These are phyloP conservation scores for Anastatica hierochuntica DNA, from an alignment of 345 rosid genomes.

Conservation along the genomic window DNA sequence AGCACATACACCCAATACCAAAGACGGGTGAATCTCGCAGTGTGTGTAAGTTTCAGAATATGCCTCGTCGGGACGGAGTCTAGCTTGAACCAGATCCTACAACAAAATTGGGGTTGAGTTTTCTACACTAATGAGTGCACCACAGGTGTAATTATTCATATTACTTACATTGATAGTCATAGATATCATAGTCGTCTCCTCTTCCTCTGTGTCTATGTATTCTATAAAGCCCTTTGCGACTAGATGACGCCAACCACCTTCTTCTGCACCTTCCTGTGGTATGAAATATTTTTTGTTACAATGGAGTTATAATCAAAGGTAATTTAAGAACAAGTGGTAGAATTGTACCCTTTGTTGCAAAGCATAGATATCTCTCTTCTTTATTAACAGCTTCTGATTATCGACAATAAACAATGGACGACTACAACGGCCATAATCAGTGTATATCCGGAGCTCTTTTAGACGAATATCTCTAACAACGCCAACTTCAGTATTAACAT, in stretches of 20 bases:
- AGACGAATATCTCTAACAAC: slow-evolving; percentile 89
- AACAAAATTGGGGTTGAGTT: slow-evolving; percentile 12
- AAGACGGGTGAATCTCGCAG: slow-evolving; percentile 96
- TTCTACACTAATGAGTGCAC: background rate
- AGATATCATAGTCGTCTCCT: slow-evolving; percentile 98
- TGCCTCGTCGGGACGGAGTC: slow-evolving; percentile 67
- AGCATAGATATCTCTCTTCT: slow-evolving; percentile 76
- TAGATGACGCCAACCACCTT: slow-evolving; percentile 91
- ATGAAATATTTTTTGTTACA: slow-evolving; percentile 1
- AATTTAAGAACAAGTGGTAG: background rate
- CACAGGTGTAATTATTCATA: background rate
- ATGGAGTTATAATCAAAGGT: background rate
- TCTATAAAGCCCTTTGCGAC: slow-evolving; percentile 84
- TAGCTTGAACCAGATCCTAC: slow-evolving; percentile 90
- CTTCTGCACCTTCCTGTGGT: slow-evolving; percentile 70
- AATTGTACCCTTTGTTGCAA: slow-evolving; percentile 70
- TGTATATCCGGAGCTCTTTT: slow-evolving; percentile 82
- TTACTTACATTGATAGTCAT: slow-evolving; percentile 91
- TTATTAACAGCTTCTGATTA: slow-evolving; percentile 85
- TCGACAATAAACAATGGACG: slow-evolving; percentile 93
- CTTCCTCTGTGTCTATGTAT: slow-evolving; percentile 96
- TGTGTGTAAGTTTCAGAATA: slow-evolving; percentile 86
- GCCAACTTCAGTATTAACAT: slow-evolving; percentile 93
- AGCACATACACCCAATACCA: slow-evolving; percentile 94
- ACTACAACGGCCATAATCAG: slow-evolving; percentile 98